Conservation (phyloP, 2,329 filamentous ascomycete species). For the Colletotrichum lupini region DNA sequence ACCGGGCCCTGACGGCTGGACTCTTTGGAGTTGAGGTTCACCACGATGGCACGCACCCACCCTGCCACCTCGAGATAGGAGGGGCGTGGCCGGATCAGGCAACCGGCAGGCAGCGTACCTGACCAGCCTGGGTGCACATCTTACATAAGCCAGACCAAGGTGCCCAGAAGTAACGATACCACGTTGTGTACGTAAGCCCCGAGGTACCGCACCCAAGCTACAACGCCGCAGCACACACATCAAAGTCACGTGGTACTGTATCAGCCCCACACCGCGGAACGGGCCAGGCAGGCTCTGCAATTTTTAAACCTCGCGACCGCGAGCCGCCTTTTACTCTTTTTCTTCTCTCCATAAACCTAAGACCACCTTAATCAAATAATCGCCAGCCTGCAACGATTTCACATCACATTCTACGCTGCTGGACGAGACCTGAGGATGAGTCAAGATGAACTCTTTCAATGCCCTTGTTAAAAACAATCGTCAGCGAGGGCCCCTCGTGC, state of each 20-base stretch:
- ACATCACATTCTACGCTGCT: conserved; percentile 50
- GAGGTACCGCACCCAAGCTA: neutral
- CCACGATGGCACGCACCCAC: neutral
- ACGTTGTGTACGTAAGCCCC: neutral
- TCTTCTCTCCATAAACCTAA: conserved; percentile 48
- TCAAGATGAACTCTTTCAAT: conserved; percentile 64
- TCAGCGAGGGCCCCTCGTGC: conserved; percentile 73
- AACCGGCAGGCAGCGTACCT: conserved; percentile 10
- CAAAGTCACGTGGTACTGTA: conserved; percentile 1
- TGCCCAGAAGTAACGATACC: neutral
- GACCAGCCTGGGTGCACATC: neutral
- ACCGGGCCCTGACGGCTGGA: conserved; percentile 28
- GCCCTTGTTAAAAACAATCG: conserved; percentile 76
- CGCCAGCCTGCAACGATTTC: conserved; percentile 46
- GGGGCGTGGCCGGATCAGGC: conserved; percentile 26
- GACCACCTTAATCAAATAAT: conserved; percentile 59
- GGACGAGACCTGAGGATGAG: conserved; percentile 64
- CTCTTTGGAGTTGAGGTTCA: neutral
- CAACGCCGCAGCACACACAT: too few relatives aligned
- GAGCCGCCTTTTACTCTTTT: conserved; percentile 34
- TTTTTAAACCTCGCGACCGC: conserved; percentile 35
- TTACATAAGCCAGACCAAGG: neutral
- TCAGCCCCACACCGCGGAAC: neutral
- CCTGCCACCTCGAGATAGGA: neutral
- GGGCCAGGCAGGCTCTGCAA: conserved; percentile 24